Conservation (phyloP, 2,329 filamentous ascomycete species). For the Aspergillus jensenii region DNA sequence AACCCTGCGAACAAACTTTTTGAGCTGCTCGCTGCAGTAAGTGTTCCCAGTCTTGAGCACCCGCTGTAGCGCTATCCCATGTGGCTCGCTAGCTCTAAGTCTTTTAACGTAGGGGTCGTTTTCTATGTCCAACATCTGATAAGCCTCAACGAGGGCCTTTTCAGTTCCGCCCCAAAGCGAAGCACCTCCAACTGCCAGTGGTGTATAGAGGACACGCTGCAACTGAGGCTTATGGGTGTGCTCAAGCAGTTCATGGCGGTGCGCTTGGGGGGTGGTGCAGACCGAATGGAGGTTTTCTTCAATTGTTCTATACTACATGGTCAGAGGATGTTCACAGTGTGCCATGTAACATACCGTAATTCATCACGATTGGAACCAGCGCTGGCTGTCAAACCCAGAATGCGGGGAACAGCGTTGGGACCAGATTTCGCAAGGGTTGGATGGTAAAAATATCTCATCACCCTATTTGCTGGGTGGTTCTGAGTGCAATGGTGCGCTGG, state of each 20-base stretch:
- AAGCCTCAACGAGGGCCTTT: slow-evolving; percentile 44
- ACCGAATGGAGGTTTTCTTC: slow-evolving; percentile 70
- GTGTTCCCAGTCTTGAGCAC: slow-evolving; percentile 34
- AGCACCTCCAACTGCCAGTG: neutral
- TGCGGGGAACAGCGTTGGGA: slow-evolving; percentile 53
- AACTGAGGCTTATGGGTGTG: slow-evolving; percentile 65
- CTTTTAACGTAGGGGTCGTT: slow-evolving; percentile 61
- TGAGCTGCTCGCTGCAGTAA: slow-evolving; percentile 55
- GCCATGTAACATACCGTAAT: slow-evolving; percentile 46
- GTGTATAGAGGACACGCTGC: slow-evolving; percentile 23
- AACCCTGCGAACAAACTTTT: slow-evolving; percentile 53
- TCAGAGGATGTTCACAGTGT: slow-evolving; percentile 2
- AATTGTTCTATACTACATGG: slow-evolving; percentile 46
- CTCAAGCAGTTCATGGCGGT: slow-evolving; percentile 68
- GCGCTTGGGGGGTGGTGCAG: slow-evolving; percentile 66
- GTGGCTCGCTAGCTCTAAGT: slow-evolving; percentile 46
- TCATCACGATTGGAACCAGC: slow-evolving; percentile 59
- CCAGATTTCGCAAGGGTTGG: slow-evolving; percentile 36
- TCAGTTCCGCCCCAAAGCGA: slow-evolving; percentile 34
- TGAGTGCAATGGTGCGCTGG: slow-evolving; percentile 70
- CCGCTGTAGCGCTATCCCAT: slow-evolving; percentile 25
- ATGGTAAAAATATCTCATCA: slow-evolving; percentile 74
- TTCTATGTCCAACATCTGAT: slow-evolving; percentile 52
- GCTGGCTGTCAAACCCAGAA: slow-evolving; percentile 80
- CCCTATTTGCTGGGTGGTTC: slow-evolving; percentile 63